Evolutionary conservation across 129 eudicot genomes (phyloP).

Genomic region (Flaveria robusta): DNA sequence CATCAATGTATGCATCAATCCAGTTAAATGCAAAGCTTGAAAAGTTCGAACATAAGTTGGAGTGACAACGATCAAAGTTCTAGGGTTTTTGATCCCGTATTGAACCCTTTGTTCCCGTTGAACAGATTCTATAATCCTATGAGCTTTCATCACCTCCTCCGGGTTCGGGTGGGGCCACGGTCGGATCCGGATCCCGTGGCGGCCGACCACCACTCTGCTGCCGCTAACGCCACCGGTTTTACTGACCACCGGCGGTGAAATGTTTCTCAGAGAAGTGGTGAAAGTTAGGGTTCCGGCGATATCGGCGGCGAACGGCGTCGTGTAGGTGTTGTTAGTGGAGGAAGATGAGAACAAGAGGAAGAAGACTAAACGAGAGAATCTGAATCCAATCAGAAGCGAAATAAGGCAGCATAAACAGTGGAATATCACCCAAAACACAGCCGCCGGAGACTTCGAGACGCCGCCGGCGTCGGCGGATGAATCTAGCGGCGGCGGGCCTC

Average conservation of each 20-base stretch:
- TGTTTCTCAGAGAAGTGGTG: slow-evolving; percentile 23
- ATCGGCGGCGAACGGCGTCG: slow-evolving; percentile 42
- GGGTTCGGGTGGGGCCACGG: slow-evolving; percentile 99
- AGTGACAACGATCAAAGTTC: slow-evolving; percentile 67
- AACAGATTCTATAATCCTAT: slow-evolving; percentile 71
- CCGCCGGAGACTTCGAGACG: slow-evolving; percentile 45
- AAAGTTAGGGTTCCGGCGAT: slow-evolving; percentile 36
- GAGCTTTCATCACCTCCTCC: slow-evolving; percentile 82
- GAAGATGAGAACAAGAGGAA: slow-evolving; percentile 59
- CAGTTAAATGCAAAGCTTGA: slow-evolving; percentile 85
- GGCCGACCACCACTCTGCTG: slow-evolving; percentile 86
- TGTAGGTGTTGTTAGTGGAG: slow-evolving; percentile 34
- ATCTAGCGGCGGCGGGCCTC: slow-evolving; percentile 46
- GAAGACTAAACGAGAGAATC: slow-evolving; percentile 73
- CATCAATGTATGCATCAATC: slow-evolving; percentile 91
- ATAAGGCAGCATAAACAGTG: slow-evolving; percentile 70
- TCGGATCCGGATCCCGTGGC: slow-evolving; percentile 86
- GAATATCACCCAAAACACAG: slow-evolving; percentile 54
- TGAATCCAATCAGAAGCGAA: slow-evolving; percentile 67
- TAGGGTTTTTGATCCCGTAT: slow-evolving; percentile 75
- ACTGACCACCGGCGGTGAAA: slow-evolving; percentile 20
- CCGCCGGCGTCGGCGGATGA: slow-evolving; percentile 36
- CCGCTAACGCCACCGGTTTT: slow-evolving; percentile 8
- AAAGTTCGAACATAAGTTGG: slow-evolving; percentile 96
- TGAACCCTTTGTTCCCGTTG: slow-evolving; percentile 80